Conservation (phyloP, 2,329 filamentous ascomycete genomes). For the Xylaria sp. region DNA sequence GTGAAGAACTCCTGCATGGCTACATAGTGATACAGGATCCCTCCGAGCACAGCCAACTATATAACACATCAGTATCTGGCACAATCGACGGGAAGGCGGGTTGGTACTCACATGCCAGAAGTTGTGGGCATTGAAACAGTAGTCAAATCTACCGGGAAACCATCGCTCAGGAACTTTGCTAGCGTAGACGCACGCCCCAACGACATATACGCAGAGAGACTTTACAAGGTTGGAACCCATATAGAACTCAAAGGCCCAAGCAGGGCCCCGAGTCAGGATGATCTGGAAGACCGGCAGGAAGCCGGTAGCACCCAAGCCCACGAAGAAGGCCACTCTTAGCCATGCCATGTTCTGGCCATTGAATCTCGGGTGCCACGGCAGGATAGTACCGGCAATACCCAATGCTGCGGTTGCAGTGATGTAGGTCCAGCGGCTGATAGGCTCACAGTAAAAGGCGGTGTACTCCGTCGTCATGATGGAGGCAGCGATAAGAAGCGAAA, state of each 20-base stretch:
- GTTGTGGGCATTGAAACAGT: constrained; percentile 93
- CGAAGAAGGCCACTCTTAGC: constrained; percentile 89
- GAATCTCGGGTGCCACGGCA: constrained; percentile 96
- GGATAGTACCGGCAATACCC: constrained; percentile 82
- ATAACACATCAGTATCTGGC: constrained; percentile 89
- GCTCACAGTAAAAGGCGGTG: constrained; percentile 98
- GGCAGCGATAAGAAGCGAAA: constrained; percentile 90
- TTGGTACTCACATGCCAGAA: constrained; percentile 83
- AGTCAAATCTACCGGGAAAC: constrained; percentile 92
- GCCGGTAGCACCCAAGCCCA: constrained; percentile 82
- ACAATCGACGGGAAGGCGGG: constrained; percentile 83
- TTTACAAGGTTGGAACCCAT: constrained; percentile 73
- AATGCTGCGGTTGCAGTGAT: constrained; percentile 80
- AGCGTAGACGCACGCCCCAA: constrained; percentile 85
- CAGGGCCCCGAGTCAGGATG: constrained; percentile 72
- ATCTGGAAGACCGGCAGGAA: constrained; percentile 89
- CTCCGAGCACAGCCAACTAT: constrained; percentile 90
- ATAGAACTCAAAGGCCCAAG: constrained; percentile 88
- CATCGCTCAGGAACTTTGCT: constrained; percentile 92
- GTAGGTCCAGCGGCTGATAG: constrained; percentile 81
- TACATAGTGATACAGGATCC: constrained; percentile 94
- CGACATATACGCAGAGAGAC: constrained; percentile 82
- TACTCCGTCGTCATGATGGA: constrained; percentile 99
- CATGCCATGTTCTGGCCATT: constrained; percentile 92
- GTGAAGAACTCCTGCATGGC: constrained; percentile 97